Base-by-base conservation (phyloP, 164 flowering plant species). In the Berberis thunbergii region DNA sequence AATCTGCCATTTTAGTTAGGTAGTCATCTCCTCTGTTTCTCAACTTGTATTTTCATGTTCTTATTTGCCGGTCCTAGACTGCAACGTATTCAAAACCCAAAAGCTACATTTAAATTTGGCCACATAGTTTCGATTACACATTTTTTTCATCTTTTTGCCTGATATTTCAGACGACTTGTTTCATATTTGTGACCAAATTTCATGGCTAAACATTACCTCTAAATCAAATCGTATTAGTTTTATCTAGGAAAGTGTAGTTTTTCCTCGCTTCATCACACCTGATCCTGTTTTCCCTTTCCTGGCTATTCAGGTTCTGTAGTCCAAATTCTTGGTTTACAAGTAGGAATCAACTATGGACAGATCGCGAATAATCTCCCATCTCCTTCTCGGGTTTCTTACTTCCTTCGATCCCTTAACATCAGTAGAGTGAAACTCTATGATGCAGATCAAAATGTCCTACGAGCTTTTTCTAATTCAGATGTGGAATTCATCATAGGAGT, bases 331-430 rank as follows among this genome's bases (percentile, higher is more conserved):
- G 64, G 83, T 62, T 60, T 75, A 42, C 79, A 78, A 42, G 64
- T 83, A 10, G 97, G 97, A 62, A 87, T 90, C 13, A 90, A 90
- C 76, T 87, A 90, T 58, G 94, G 94, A 3, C 88, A 86, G 72
- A 86, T 87, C 2, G 94, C 88, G 43, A 80, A 87, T 77, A 82
- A 86, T 67, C 88, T 87, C 41, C 94, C 94, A 2, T 74, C 97
- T 6, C 91, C 83, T 0, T 62, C 83, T 1, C 77, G 76, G 0
- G 97, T 89, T 0, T 69, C 83, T 5, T 26, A 42, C 41, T 85
- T 89, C 41, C 87, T 89, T 2, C 38, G 55, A 65, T 83, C 91
- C 5, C 64, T 86, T 55, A 83, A 78, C 66, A 71, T 89, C 58
- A 79, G 63, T 49, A 75, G 80, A 64, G 86, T 86, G 6, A 89